Conservation (phyloP, 2,329 filamentous ascomycete genomes). For the Monilinia laxa region DNA sequence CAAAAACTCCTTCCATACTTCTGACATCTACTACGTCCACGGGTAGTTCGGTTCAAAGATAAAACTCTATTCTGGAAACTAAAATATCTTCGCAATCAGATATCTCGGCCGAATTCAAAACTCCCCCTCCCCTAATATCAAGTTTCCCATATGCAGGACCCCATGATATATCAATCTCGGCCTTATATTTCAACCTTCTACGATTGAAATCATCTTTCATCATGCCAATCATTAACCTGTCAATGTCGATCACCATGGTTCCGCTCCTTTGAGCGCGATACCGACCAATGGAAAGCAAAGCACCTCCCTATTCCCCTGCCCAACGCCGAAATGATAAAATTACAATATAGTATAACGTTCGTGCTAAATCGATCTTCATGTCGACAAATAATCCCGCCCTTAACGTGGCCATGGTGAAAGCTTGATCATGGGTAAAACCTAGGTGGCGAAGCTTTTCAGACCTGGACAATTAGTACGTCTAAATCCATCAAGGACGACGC, state of each 20-base stretch:
- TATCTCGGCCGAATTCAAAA: not conserved
- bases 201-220: not conserved
- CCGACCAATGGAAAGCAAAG: not conserved
- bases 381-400: not conserved
- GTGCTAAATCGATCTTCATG: not conserved
- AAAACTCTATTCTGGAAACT: not conserved
- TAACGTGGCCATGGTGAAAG: not conserved
- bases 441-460: not conserved
- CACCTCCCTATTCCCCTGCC: not conserved
- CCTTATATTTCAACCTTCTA: not conserved
- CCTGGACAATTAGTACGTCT: not conserved
- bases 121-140: not conserved
- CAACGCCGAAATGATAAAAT: slow-evolving; percentile 11
- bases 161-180: not conserved
- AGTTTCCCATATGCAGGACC: not conserved
- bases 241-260: not conserved
- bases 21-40: too few species aligned
- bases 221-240: not conserved
- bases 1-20: too few species aligned
- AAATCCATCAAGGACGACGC: not conserved
- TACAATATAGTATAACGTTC: slow-evolving; percentile 34
- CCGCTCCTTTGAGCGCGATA: not conserved
- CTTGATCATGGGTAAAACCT: not conserved
- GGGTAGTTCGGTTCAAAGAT: too few species aligned
- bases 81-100: not conserved